Evolutionary conservation across 2,329 filamentous ascomycete genomes (phyloP).

Genomic region (Venturia asperata): DNA sequence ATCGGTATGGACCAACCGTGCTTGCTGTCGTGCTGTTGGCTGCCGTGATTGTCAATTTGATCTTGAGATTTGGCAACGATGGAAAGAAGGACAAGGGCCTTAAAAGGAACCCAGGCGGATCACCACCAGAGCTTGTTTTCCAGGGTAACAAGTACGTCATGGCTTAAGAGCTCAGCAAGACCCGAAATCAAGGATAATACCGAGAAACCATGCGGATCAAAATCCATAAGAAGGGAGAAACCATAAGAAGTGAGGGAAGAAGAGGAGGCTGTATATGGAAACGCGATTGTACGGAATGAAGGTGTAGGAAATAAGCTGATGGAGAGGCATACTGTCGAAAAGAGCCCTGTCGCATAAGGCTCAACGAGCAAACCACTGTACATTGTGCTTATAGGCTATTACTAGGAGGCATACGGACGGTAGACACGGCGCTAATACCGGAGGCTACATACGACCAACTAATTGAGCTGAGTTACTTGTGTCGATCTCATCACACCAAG

Average conservation of each 20-base stretch:
- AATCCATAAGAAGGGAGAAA: no score
- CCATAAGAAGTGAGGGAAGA: no score
- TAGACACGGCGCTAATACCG: neutral
- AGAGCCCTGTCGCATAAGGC: neutral
- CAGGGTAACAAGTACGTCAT: neutral
- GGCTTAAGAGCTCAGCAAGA: neutral
- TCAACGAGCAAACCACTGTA: neutral
- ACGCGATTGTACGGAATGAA: neutral
- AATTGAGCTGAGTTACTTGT: no score
- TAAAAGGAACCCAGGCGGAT: conserved; percentile 1
- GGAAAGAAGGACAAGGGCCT: conserved; percentile 12
- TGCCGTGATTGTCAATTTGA: conserved; percentile 94
- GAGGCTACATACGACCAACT: no score
- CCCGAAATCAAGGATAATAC: no score
- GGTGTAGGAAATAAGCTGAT: neutral
- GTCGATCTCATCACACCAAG: no score
- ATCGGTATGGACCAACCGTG: conserved; percentile 87
- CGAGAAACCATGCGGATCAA: no score
- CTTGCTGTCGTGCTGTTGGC: conserved; percentile 77
- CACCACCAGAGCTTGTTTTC: conserved; percentile 7
- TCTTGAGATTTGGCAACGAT: conserved; percentile 49
- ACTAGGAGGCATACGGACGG: neutral
- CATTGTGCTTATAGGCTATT: neutral
- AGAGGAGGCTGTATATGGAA: neutral
- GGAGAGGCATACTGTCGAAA: neutral